A percentile compares a stretch with the other conserved stretches of the same genome.
Evolutionary conservation across 495 filamentous ascomycete genomes (phyloP).

Genomic region (Neurospora cerealis): DNA sequence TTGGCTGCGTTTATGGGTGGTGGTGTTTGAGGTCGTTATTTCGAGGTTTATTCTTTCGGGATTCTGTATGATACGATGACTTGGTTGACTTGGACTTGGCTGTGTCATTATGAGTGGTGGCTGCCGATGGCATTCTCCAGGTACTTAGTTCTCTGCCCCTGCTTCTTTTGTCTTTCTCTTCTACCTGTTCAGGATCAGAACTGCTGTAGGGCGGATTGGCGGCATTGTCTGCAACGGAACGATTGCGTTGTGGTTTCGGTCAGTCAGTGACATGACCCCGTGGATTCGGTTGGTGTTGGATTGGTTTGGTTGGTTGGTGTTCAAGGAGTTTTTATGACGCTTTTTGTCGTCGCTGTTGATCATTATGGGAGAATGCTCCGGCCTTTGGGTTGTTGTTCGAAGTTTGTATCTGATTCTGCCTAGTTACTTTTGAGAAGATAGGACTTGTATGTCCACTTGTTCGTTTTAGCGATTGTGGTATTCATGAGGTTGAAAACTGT

Average conservation of each 20-base stretch:
- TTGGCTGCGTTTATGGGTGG: slow-evolving; percentile 44
- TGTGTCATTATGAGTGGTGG: neutral
- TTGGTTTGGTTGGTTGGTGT: neutral
- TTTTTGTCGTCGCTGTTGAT: neutral
- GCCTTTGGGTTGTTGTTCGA: neutral
- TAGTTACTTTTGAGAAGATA: neutral
- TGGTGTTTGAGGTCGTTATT: slow-evolving; percentile 26
- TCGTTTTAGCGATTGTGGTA: neutral
- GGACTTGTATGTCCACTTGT: neutral
- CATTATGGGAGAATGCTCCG: neutral
- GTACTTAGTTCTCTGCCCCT: neutral
- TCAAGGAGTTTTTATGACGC: neutral
- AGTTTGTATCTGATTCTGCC: neutral
- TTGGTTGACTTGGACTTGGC: neutral
- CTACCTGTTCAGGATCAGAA: neutral
- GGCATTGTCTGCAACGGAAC: neutral
- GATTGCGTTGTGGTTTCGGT: neutral
- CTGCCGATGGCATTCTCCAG: neutral
- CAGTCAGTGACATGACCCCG: neutral
- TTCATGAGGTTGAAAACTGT: neutral
- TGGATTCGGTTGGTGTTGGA: neutral
- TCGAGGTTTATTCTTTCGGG: neutral
- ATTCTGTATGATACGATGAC: neutral
- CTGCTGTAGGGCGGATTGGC: neutral
- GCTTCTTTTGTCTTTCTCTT: neutral